Conservation (phyloP, 306 rosid species). For the Lagenaria siceraria region DNA sequence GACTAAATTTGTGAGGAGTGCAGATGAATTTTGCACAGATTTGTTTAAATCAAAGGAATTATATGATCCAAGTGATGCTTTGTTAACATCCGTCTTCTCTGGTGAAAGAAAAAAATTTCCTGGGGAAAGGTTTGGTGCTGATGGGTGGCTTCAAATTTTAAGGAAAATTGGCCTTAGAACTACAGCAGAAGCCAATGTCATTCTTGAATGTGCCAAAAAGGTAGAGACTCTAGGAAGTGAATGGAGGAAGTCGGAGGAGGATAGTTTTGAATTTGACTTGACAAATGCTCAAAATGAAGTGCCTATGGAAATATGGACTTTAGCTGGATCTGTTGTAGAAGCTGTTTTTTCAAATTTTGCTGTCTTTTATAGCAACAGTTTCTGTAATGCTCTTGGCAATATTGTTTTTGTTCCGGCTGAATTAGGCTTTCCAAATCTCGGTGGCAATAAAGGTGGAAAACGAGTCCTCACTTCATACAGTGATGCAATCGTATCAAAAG, state of each 20-base stretch:
- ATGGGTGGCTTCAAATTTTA: constrained; percentile 82
- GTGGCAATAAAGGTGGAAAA: constrained; percentile 52
- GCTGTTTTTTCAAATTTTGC: constrained; percentile 80
- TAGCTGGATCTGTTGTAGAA: constrained; percentile 84
- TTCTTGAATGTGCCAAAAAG: constrained; percentile 90
- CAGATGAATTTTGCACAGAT: constrained; percentile 77
- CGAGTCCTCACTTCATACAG: constrained; percentile 77
- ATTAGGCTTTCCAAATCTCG: constrained; percentile 68
- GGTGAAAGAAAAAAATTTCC: constrained; percentile 85
- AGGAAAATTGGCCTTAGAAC: constrained; percentile 80
- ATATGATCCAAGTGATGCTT: constrained; percentile 80
- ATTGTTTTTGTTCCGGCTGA: constrained; percentile 85
- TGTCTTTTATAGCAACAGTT: constrained; percentile 64
- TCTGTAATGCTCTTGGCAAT: constrained; percentile 77
- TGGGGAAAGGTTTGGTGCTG: constrained; percentile 81
- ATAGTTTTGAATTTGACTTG: constrained; percentile 57
- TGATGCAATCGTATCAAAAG: constrained; percentile 72
- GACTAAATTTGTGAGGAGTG: constrained; percentile 71
- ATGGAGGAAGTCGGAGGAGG: constrained; percentile 56
- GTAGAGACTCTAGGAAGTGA: constrained; percentile 83
- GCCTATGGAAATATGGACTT: constrained; percentile 69
- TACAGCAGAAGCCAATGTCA: constrained; percentile 65
- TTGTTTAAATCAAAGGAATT: constrained; percentile 63
- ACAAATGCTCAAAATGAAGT: constrained; percentile 40
- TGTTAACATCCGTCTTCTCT: constrained; percentile 77